Evolutionary conservation across 768 basidiomycete species (phyloP).

Genomic region (Tylopilus plumbeoviolaceoides): DNA sequence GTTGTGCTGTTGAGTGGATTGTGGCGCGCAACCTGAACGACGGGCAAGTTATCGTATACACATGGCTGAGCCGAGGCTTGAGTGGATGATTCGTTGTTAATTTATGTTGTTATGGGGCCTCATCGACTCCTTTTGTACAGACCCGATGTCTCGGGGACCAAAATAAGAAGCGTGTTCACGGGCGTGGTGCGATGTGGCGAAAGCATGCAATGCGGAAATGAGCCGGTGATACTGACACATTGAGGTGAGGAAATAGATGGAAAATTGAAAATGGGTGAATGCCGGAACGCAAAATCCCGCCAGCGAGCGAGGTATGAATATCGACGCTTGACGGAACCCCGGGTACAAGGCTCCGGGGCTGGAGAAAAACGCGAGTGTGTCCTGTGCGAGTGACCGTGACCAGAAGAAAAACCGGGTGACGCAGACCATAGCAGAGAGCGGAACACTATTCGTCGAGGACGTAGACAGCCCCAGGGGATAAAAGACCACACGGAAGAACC

Average conservation of each 20-base stretch:
- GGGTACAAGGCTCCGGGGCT: constrained; percentile 24
- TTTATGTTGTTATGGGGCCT: constrained; percentile 29
- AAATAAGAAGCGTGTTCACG: constrained; percentile 32
- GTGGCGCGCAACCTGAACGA: constrained; percentile 25
- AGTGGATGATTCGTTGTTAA: constrained; percentile 24
- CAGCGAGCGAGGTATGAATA: constrained; percentile 47
- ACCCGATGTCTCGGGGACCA: constrained; percentile 30
- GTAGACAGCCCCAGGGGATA: constrained; percentile 30
- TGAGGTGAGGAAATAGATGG: constrained; percentile 30
- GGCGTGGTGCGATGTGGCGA: constrained; percentile 38
- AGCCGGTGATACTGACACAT: constrained; percentile 41
- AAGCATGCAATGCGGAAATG: constrained; percentile 38
- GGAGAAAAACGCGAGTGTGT: constrained; percentile 24
- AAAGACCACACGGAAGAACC: constrained; percentile 25
- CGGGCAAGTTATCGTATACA: constrained; percentile 28
- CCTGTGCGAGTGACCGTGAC: constrained; percentile 39
- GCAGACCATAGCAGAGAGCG: constrained; percentile 27
- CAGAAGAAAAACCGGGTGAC: constrained; percentile 28
- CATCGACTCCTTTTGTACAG: constrained; percentile 38
- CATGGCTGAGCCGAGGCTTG: constrained; percentile 30
- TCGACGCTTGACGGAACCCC: constrained; percentile 33
- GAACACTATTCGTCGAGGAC: constrained; percentile 26
- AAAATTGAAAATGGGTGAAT: constrained; percentile 21
- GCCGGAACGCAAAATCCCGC: constrained; percentile 21
- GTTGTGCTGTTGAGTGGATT: constrained; percentile 16